A percentile compares a stretch with the other conserved stretches of the same genome.
Evolutionary conservation across 2,329 filamentous ascomycete genomes (phyloP).

Genomic region (Trichoderma koningiopsis): DNA sequence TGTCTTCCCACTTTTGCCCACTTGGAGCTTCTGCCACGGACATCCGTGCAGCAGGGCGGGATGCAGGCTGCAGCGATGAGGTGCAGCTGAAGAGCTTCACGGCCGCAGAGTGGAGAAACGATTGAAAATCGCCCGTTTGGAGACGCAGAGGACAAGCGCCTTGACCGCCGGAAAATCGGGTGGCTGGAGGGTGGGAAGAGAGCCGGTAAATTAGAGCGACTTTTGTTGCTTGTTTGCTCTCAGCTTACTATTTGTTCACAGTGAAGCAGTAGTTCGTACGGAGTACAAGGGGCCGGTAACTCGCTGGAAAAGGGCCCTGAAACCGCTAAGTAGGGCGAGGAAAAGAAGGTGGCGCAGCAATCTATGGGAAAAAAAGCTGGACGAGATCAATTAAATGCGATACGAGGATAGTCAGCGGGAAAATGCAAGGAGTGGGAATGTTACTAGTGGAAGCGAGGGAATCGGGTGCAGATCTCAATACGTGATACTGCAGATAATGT

Average conservation of each 20-base stretch:
- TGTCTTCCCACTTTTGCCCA: not conserved
- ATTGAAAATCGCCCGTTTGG: not conserved
- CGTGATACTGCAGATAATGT: no score
- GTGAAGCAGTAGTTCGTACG: not conserved
- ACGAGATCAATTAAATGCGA: not conserved
- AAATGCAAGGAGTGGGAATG: not conserved
- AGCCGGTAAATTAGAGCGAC: not conserved
- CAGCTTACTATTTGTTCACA: not conserved
- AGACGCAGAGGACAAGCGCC: not conserved
- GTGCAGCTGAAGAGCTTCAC: constrained; percentile 23
- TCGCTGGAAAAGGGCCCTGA: not conserved
- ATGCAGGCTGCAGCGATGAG: constrained; percentile 24
- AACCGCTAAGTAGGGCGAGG: not conserved
- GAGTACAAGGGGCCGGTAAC: not conserved
- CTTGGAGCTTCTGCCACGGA: constrained; percentile 10
- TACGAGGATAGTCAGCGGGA: not conserved
- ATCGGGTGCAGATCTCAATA: constrained; percentile 14
- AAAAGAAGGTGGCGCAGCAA: constrained; percentile 16
- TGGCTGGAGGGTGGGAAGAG: constrained; percentile 31
- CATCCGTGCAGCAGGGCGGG: constrained; percentile 17
- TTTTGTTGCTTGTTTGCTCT: not conserved
- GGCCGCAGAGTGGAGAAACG: not conserved
- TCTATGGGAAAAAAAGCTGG: not conserved
- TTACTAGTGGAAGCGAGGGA: not conserved
- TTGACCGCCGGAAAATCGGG: constrained; percentile 37